phyloP scores from a whole-genome alignment of 75 land plant genomes.

The Sequoia sempervirens region DNA sequence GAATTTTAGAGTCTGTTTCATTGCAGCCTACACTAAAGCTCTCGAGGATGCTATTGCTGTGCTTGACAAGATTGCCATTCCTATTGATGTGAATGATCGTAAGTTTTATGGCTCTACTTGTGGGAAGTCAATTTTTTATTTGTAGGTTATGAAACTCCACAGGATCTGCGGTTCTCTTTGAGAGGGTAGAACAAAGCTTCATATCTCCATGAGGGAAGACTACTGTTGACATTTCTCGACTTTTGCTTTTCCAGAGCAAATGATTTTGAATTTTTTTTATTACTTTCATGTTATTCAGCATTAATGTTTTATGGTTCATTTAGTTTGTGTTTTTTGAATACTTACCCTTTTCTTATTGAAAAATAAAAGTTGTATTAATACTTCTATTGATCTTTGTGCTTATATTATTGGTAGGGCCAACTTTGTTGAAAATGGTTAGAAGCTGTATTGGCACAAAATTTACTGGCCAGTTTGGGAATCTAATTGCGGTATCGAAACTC shows the following conservation, averaged over 20 bases:
- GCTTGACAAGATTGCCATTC: conserved; percentile 80
- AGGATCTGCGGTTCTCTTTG: not conserved
- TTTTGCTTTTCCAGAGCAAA: not conserved
- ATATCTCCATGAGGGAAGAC: not conserved
- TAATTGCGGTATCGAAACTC: conserved; percentile 60
- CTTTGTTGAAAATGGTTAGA: conserved; percentile 82
- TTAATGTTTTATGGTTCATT: not conserved
- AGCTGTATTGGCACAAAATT: conserved; percentile 97
- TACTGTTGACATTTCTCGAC: not conserved
- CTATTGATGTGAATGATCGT: conserved; percentile 83
- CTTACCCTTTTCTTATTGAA: not conserved
- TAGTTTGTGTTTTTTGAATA: not conserved
- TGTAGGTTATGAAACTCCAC: not conserved
- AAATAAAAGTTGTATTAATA: not conserved
- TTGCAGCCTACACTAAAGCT: conserved; percentile 80
- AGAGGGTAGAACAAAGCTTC: not conserved
- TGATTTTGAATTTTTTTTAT: not conserved
- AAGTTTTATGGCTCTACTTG: conserved; percentile 29
- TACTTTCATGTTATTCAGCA: not conserved
- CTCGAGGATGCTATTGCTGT: conserved; percentile 90
- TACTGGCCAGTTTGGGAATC: conserved; percentile 91
- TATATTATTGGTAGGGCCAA: conserved; percentile 43
- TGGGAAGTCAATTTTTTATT: not conserved
- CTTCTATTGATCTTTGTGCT: not conserved
- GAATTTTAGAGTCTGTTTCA: not conserved